A percentile compares a stretch with the other conserved stretches of the same genome.
phyloP scores from a whole-genome alignment of 495 filamentous ascomycete species.

The Peziza echinospora region DNA sequence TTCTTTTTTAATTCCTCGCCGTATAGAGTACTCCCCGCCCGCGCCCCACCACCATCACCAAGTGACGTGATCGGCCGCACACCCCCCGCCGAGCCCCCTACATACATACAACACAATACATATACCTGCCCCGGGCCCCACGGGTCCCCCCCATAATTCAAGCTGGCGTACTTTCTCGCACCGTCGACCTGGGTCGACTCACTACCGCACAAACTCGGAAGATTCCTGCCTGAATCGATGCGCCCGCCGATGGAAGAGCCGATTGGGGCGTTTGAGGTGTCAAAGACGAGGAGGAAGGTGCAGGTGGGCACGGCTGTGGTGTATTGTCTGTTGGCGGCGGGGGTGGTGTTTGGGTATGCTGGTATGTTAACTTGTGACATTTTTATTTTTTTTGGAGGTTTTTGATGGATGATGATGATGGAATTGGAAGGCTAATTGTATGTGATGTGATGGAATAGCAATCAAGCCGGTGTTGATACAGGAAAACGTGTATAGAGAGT shows the following conservation, averaged over 20 bases:
- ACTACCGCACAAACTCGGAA: not conserved
- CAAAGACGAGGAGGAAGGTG: conserved; percentile 37
- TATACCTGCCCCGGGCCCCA: no score
- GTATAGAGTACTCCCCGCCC: no score
- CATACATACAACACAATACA: no score
- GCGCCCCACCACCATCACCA: no score
- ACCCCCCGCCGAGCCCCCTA: no score
- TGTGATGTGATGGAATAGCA: conserved; percentile 21
- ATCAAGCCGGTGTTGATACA: conserved; percentile 59
- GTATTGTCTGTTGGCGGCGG: conserved; percentile 65
- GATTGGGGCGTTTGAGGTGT: conserved; percentile 40
- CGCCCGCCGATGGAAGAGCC: not conserved
- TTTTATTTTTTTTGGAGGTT: no score
- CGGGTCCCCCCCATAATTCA: no score
- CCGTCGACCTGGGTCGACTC: not conserved
- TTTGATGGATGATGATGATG: no score
- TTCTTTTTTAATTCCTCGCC: no score
- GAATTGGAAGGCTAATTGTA: not conserved
- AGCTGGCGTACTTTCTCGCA: not conserved
- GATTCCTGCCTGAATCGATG: not conserved
- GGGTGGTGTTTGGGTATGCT: conserved; percentile 65
- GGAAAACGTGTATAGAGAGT: conserved; percentile 49
- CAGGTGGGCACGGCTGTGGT: conserved; percentile 46
- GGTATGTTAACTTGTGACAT: not conserved
- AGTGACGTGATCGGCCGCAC: no score